Evolutionary conservation across 352 stramenopile genomes (phyloP), one percentile per base, ranked within the genome.

Genomic region (Globisporangium canariense): DNA sequence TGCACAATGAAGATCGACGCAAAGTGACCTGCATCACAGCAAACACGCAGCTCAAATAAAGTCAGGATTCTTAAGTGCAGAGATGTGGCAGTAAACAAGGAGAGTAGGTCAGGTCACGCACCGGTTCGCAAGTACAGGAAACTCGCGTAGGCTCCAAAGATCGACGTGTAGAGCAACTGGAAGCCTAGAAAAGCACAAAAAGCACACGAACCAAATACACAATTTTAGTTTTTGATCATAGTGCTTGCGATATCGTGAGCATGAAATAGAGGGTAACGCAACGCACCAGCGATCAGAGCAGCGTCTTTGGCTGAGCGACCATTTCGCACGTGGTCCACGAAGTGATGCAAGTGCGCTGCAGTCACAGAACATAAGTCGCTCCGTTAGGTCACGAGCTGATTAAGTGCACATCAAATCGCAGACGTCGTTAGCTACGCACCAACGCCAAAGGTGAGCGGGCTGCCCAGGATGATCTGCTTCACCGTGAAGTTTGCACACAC

Each of bases 71-170:
- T 28, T 28, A 28, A 28, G 25, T 28, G 25, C 25, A 28, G 1
- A 58, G 28, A 14, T 32, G 5, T 13, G 22, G 28, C 9, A 45
- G 38, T 13, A 45, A 45, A 13, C 4, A 10, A 45, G 38, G 38
- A 16, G 16, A 45, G 10, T 3, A 45, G 34, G 28, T 28, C 5
- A 52, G 1, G 45, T 6, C 20, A 34, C 66, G 11, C 79, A 83
- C 84, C 89, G 61, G 93, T 98, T 74, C 91, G 79, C 45, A 98
- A 66, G 71, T 95, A 98, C 45, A 97, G 66, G 73, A 98, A 97
- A 2, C 90, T 96, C n/a, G 86, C 89, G 72, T 98, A 99, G 4
- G 88, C 88, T 61, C 96, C 96, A 80, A 99, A 99, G 16, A 99
- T 70, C 5, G 85, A 96, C n/a, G 96, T 99, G 72, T 99, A 99